A percentile compares a stretch with the other conserved stretches of the same genome.
Evolutionary conservation across 2,329 filamentous ascomycete species (phyloP).

Genomic region (Hypoxylon sp.): DNA sequence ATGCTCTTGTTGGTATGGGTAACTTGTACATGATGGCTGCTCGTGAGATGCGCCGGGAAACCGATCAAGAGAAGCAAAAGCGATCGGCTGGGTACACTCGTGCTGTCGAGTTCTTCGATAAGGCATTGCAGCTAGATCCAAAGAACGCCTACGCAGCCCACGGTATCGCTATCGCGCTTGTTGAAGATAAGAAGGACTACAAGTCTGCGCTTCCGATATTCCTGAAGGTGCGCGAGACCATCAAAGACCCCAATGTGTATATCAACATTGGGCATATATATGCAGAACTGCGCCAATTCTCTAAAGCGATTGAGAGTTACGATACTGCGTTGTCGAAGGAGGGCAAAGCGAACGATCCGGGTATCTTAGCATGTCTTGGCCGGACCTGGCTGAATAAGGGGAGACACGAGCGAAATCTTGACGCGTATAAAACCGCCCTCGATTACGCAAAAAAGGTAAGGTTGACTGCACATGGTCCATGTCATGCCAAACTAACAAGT

Average conservation of each 20-base stretch:
- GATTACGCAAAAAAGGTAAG: conserved; percentile 75
- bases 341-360: conserved; percentile 78
- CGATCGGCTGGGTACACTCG: conserved; percentile 88
- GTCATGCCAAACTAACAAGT: conserved; percentile 46
- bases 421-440: conserved; percentile 70
- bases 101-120: conserved; percentile 98
- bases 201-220: conserved; percentile 88
- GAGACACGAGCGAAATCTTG: conserved; percentile 71
- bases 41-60: conserved; percentile 93
- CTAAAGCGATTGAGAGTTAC: conserved; percentile 94
- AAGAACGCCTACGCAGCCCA: conserved; percentile 97
- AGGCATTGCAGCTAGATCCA: conserved; percentile 93
- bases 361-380: conserved; percentile 87
- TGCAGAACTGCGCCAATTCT: conserved; percentile 89
- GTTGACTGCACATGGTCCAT: not conserved
- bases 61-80: conserved; percentile 92
- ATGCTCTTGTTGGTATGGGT: conserved; percentile 96
- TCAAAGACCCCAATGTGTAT: conserved; percentile 89
- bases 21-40: conserved; percentile 90
- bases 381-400: conserved; percentile 89
- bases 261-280: conserved; percentile 96
- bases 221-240: conserved; percentile 88
- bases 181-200: conserved; percentile 94
- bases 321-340: conserved; percentile 87
- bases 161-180: conserved; percentile 92